Percentiles rank a stretch among this genome's conserved stretches.
phyloP scores from a whole-genome alignment of 2,329 filamentous ascomycete genomes.

The Thelonectria blattea region DNA sequence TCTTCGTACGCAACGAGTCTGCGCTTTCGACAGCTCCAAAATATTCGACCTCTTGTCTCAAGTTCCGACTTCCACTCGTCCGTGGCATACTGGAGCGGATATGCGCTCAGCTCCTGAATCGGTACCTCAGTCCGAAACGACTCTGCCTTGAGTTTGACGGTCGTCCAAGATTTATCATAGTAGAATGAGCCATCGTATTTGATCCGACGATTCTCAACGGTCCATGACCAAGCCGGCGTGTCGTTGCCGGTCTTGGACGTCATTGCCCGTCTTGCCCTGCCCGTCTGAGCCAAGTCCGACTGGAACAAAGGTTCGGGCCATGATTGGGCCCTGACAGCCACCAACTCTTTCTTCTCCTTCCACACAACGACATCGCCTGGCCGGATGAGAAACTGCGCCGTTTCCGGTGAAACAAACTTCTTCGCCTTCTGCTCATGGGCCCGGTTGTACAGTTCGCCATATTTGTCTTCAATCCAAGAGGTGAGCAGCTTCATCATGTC shows the following conservation, averaged over 20 bases:
- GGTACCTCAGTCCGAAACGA: neutral
- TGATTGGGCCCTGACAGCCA: neutral
- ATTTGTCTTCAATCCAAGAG: slow-evolving; percentile 3
- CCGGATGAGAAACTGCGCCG: neutral
- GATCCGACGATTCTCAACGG: neutral
- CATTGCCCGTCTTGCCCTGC: neutral
- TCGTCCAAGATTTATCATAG: neutral
- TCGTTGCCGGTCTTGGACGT: neutral
- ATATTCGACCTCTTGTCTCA: neutral
- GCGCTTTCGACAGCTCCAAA: slow-evolving; percentile 11
- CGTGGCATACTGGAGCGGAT: neutral
- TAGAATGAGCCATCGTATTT: neutral
- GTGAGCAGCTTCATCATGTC: neutral
- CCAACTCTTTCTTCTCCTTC: neutral
- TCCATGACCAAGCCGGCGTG: neutral
- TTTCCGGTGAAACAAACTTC: neutral
- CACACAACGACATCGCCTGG: slow-evolving; percentile 4
- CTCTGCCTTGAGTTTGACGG: neutral
- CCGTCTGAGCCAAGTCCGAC: neutral
- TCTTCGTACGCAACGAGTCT: slow-evolving; percentile 4
- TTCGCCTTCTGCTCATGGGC: neutral
- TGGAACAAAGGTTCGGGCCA: neutral
- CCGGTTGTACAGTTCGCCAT: neutral
- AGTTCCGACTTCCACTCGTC: neutral
- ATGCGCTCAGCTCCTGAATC: neutral